Base-by-base conservation (phyloP, 2,329 filamentous ascomycete species). In the Colletotrichum tropicicola region DNA sequence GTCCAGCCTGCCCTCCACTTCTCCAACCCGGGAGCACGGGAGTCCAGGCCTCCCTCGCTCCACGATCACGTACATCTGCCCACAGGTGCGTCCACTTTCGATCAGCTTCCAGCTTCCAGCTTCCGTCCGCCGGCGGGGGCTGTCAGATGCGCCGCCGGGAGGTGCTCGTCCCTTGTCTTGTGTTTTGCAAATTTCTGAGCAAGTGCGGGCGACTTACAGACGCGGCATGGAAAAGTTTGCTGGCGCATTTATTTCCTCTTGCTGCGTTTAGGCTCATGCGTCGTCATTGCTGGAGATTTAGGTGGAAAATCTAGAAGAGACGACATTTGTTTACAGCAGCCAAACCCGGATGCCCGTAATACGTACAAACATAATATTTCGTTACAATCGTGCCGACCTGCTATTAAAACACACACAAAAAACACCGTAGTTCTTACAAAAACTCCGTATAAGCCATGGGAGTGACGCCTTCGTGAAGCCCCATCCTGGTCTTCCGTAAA, bases 1-100 rank as follows among this genome's bases (percentile, higher is more conserved):
- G n/a, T n/a, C n/a, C n/a, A n/a, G n/a, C n/a, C n/a, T n/a, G n/a
- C 23, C 55, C 55, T 57, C 52, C 52, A 44, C 52, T 41, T 57
- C 54, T 48, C 43, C 54, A 57, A 48, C 21, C 23, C 27, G 19
- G 17, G 52, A 5, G 15, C 30, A 35, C 9, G 9, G 9, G 9
- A 2, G 30, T 3, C 30, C n/a, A 17, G 37, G 27, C 27, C 39
- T 30, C 39, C 5, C 30, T 47, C 19, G 28, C 43, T 41, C 30
- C 43, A 48, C 54, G 43, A 57, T 57, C 54, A 39, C 41, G 54
- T 7, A 25, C 28, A 9, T 9, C 19, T 44, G 28, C 7, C 27
- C 53, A 39, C 41, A 55, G 52, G 6, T 17, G 23, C 27, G 4
- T 55, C 25, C 25, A 23, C 28, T 8, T 15, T 37, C 17, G 17